Evolutionary conservation across 2,329 filamentous ascomycete species (phyloP).

Genomic region (Dactylellina sp.): DNA sequence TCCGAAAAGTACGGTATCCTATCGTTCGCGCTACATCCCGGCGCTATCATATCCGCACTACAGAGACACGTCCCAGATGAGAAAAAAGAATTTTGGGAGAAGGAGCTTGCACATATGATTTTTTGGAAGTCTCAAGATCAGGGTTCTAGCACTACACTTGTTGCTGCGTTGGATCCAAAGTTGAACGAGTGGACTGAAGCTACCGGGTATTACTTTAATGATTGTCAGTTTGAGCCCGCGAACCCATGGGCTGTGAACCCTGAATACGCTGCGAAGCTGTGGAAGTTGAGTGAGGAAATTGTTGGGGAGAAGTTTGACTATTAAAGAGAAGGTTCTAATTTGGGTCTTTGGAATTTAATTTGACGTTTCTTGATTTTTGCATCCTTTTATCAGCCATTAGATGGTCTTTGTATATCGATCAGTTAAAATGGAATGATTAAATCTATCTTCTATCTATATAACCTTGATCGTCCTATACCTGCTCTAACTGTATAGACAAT

Average conservation of each 20-base stretch:
- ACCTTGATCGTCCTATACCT: no score
- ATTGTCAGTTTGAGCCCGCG: conserved; percentile 37
- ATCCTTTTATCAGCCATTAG: no score
- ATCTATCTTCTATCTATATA: no score
- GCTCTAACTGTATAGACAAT: no score
- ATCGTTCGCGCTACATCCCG: conserved; percentile 66
- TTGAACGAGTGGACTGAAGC: conserved; percentile 60
- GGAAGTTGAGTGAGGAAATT: conserved; percentile 66
- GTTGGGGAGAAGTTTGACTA: conserved; percentile 63
- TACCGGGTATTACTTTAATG: conserved; percentile 31
- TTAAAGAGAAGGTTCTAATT: conserved; percentile 2
- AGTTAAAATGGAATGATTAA: no score
- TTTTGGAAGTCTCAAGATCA: conserved; percentile 63
- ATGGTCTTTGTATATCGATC: no score
- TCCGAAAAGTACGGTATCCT: conserved; percentile 61
- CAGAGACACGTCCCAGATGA: conserved; percentile 13
- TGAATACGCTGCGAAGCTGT: conserved; percentile 64
- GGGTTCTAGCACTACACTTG: conserved; percentile 64
- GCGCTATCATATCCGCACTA: conserved; percentile 58
- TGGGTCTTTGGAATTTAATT: not conserved
- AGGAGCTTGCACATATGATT: conserved; percentile 7
- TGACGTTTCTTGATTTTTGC: no score
- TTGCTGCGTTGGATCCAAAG: conserved; percentile 65
- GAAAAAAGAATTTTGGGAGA: conserved; percentile 8
- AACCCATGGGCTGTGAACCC: conserved; percentile 61